These are phyloP conservation scores for Fusarium sp. DNA, from an alignment of 2,329 filamentous ascomycete genomes.

Conservation along the genomic window DNA sequence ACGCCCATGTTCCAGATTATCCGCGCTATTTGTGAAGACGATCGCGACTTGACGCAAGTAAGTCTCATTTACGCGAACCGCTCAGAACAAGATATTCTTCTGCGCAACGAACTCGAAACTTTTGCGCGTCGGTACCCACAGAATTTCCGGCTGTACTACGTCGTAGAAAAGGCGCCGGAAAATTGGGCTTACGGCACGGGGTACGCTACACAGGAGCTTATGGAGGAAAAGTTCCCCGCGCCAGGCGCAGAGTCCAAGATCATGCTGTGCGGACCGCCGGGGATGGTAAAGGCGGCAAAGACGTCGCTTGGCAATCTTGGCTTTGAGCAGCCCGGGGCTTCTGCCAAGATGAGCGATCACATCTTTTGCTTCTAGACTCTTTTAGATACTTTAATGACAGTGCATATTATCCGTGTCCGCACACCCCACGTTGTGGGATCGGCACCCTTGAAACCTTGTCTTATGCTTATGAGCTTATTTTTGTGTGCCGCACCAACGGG, in stretches of 20 bases:
- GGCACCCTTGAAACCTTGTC: constrained; percentile 2
- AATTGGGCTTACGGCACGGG: constrained; percentile 62
- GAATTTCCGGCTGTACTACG: constrained; percentile 66
- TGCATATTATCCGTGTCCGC: neutral
- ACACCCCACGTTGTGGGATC: constrained; percentile 4
- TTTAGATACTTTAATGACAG: too few species aligned
- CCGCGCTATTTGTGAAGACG: constrained; percentile 70
- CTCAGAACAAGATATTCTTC: constrained; percentile 67
- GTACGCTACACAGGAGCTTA: constrained; percentile 61
- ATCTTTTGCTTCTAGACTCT: constrained; percentile 62
- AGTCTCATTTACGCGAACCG: constrained; percentile 69
- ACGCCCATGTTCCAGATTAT: constrained; percentile 63
- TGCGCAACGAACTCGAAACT: constrained; percentile 64
- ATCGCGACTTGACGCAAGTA: constrained; percentile 65
- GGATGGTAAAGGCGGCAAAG: constrained; percentile 68
- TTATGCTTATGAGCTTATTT: constrained; percentile 36
- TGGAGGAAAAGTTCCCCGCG: constrained; percentile 59
- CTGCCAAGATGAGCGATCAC: constrained; percentile 64
- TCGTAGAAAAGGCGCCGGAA: constrained; percentile 59
- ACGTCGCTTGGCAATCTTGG: constrained; percentile 60
- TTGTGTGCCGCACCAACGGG: constrained; percentile 14
- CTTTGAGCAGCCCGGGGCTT: constrained; percentile 60
- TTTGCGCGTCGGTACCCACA: constrained; percentile 62
- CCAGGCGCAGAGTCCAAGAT: constrained; percentile 60
- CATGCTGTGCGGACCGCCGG: constrained; percentile 70